phyloP scores from a whole-genome alignment of 108 stramenopile genomes.

The Asterionellopsis glacialis region DNA sequence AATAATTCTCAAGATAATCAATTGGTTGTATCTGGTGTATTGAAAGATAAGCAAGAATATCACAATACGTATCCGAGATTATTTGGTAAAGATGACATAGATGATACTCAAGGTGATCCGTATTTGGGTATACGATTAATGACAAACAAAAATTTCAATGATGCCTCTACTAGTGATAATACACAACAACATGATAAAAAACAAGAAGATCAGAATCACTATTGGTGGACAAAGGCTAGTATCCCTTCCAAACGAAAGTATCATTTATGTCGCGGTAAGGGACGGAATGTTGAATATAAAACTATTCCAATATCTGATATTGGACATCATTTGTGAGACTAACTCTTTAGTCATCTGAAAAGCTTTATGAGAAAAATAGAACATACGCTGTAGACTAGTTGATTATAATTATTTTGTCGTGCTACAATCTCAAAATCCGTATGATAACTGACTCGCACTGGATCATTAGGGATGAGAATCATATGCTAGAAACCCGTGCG shows the following conservation, averaged over 20 bases:
- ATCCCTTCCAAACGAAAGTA: too few relatives aligned
- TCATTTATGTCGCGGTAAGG: constrained; percentile 22
- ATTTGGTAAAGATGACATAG: constrained; percentile 1
- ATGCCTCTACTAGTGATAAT: too few relatives aligned
- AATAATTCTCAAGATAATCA: constrained; percentile 16
- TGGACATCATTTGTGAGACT: too few relatives aligned
- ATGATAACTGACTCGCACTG: too few relatives aligned
- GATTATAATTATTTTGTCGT: too few relatives aligned
- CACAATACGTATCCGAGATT: constrained; percentile 17
- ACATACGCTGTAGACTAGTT: too few relatives aligned
- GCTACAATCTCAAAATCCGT: too few relatives aligned
- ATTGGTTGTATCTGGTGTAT: constrained; percentile 28
- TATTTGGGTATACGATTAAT: constrained; percentile 19
- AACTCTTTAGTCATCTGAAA: too few relatives aligned
- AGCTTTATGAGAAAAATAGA: too few relatives aligned
- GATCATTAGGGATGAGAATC: too few relatives aligned
- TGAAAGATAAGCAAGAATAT: constrained; percentile 33
- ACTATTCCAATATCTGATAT: constrained; percentile 4
- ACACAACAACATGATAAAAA: too few relatives aligned
- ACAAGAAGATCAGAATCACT: constrained; percentile 15
- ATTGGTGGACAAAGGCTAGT: constrained; percentile 16
- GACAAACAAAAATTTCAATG: background rate
- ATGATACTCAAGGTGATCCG: constrained; percentile 23
- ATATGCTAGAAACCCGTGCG: too few relatives aligned
- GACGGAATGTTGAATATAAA: constrained; percentile 42